These are phyloP conservation scores for Tulasnella sp. DNA, from an alignment of 768 basidiomycete genomes.

Conservation along the genomic window DNA sequence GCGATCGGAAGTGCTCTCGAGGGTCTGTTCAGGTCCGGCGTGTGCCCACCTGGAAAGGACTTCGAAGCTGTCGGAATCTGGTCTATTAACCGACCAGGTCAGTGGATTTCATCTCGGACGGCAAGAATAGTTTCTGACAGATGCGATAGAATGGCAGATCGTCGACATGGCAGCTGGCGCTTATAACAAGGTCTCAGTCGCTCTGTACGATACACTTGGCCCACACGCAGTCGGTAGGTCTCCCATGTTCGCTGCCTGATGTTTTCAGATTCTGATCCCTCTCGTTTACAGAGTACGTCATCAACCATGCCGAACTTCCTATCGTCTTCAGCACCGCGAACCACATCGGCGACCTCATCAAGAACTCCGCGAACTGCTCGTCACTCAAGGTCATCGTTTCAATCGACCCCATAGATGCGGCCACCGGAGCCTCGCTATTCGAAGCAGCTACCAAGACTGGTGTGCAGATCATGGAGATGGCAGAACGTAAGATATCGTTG, in stretches of 20 bases:
- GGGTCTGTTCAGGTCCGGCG: constrained; percentile 51
- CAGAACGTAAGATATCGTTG: constrained; percentile 46
- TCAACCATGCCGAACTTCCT: constrained; percentile 73
- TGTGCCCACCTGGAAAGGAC: constrained; percentile 35
- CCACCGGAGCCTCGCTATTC: constrained; percentile 44
- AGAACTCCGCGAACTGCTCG: constrained; percentile 50
- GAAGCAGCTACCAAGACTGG: constrained; percentile 61
- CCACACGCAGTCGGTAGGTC: not conserved
- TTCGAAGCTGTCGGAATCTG: constrained; percentile 73
- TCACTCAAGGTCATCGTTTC: constrained; percentile 65
- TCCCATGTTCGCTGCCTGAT: not conserved
- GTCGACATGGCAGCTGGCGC: not conserved
- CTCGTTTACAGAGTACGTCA: constrained; percentile 36
- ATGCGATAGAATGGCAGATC: constrained; percentile 4
- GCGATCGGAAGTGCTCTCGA: constrained; percentile 66
- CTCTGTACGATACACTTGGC: not conserved
- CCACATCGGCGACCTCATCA: constrained; percentile 70
- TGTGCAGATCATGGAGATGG: constrained; percentile 51
- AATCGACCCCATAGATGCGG: constrained; percentile 49
- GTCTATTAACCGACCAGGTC: constrained; percentile 73
- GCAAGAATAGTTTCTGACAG: too few species aligned
- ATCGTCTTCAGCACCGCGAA: constrained; percentile 63
- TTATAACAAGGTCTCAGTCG: not conserved
- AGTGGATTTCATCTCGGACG: too few species aligned
- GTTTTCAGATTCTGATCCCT: not conserved